Base-by-base conservation (phyloP, 495 filamentous ascomycete genomes). In the Aspergillus bridgeri region DNA sequence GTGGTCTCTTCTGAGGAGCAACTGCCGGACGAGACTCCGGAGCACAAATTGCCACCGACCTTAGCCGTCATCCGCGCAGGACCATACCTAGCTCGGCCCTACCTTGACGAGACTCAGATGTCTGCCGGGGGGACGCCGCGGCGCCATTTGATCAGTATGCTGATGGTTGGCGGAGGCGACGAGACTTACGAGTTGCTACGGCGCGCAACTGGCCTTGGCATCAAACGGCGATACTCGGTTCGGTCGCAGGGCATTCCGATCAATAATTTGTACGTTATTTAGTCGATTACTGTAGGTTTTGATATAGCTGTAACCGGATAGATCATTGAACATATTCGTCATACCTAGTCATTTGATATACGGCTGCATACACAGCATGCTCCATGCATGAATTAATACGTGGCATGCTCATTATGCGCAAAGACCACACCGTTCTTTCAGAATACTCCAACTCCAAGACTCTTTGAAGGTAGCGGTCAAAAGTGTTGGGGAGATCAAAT, bases 81-180 rank as follows among this genome's bases (percentile, higher is more conserved):
- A 53, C 54, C 69, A 18, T 66, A 62, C 19, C 75, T 90, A 5
- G 76, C 86, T 45, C 78, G 90, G 21, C 94, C 94, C 0, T 72
- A 94, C 53, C 76, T 98, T 3, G 92, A 98, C 51, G 81, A 86
- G 54, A 68, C 73, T 15, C 92, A 96, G 72, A 69, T 77, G 38
- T 93, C 89, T 2, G 81, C 86, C 0, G 81, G 79, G 11, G 92
- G 92, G 0, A 76, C 95, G 42, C 75, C 79, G 44, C 74, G 94
- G n/a, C 83, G 84, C 51, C 74, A 92, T 59, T 83, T 84, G 15
- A 87, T 96, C 18, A 81, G 86, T 21, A 86, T 96, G 86, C 80
- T 96, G 21, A 89, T 98, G 87, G 86, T 95, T 7, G 84, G 84
- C 0, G 91, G 90, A 0, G 90, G 88, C 3, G 79, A 90, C 17